Evolutionary conservation across 768 basidiomycete genomes (phyloP).

Genomic region (Russula foetens): DNA sequence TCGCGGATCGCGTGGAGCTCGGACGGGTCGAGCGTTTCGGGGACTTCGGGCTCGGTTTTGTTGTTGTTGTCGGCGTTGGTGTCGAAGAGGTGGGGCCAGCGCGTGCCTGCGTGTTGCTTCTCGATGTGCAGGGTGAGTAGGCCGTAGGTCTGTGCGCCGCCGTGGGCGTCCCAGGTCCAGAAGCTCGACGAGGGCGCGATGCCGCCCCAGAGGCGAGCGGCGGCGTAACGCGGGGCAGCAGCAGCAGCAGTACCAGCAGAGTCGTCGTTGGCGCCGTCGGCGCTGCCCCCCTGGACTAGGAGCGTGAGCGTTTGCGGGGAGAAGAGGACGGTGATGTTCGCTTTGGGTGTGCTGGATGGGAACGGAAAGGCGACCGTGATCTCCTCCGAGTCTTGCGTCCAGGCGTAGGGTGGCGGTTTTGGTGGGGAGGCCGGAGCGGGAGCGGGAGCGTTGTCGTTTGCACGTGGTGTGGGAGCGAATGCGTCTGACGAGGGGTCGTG

Average conservation of each 20-base stretch:
- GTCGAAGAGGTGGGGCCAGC: slow-evolving; percentile 85
- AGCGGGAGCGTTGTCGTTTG: slow-evolving; percentile 35
- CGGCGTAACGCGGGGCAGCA: slow-evolving; percentile 56
- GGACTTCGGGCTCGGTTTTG: slow-evolving; percentile 53
- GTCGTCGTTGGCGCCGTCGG: too few relatives aligned
- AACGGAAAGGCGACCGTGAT: slow-evolving; percentile 80
- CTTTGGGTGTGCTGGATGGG: slow-evolving; percentile 58
- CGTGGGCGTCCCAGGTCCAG: slow-evolving; percentile 89
- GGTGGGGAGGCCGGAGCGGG: slow-evolving; percentile 26
- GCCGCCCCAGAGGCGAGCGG: slow-evolving; percentile 67
- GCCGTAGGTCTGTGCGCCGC: slow-evolving; percentile 56
- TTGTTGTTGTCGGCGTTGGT: slow-evolving; percentile 39
- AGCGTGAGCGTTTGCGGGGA: slow-evolving; percentile 57
- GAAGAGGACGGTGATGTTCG: slow-evolving; percentile 59
- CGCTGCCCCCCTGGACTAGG: slow-evolving; percentile 37
- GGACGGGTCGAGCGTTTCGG: slow-evolving; percentile 82
- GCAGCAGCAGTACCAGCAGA: too few relatives aligned
- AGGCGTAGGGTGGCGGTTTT: slow-evolving; percentile 79
- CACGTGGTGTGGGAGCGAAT: slow-evolving; percentile 58
- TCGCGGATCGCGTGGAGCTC: slow-evolving; percentile 76
- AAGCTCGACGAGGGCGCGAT: slow-evolving; percentile 74
- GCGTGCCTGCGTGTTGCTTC: slow-evolving; percentile 73
- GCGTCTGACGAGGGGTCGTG: slow-evolving; percentile 62
- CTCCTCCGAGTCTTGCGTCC: slow-evolving; percentile 82
- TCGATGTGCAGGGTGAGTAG: slow-evolving; percentile 78